Percentiles rank a stretch among this genome's conserved stretches.
Evolutionary conservation across 192 early-diverging fungal species (phyloP).

Genomic region (Irineochytrium annulatum): DNA sequence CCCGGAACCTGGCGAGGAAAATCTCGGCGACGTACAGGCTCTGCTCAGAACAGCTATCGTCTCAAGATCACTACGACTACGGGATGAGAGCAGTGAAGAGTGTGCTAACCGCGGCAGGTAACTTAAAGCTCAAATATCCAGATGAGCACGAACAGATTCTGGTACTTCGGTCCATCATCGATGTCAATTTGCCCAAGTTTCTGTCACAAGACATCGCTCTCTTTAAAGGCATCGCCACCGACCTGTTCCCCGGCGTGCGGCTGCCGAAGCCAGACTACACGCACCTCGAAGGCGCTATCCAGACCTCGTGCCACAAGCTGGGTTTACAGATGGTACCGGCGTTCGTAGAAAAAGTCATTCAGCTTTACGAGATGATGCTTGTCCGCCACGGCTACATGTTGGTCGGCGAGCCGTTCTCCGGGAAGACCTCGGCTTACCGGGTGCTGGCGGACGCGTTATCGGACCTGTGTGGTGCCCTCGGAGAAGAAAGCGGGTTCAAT

Average conservation of each 20-base stretch:
- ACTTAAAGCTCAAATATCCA: conserved; percentile 60
- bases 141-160: conserved; percentile 58
- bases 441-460: conserved; percentile 55
- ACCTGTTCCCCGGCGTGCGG: conserved; percentile 56
- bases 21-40: conserved; percentile 56
- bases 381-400: conserved; percentile 64
- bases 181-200: conserved; percentile 63
- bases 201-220: conserved; percentile 60
- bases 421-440: conserved; percentile 56
- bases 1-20: conserved; percentile 53
- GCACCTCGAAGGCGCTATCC: conserved; percentile 43
- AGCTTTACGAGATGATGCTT: conserved; percentile 64
- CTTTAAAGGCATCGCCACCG: conserved; percentile 56
- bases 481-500: conserved; percentile 41
- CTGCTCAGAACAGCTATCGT: conserved; percentile 60
- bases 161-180: conserved; percentile 56
- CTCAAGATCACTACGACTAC: conserved; percentile 65
- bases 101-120: conserved; percentile 58
- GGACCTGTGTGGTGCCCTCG: conserved; percentile 33
- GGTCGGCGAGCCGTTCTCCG: conserved; percentile 57
- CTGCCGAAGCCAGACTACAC: conserved; percentile 60
- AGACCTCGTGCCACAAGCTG: conserved; percentile 41
- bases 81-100: conserved; percentile 63
- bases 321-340: conserved; percentile 50
- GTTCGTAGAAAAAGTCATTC: conserved; percentile 62